Evolutionary conservation across 2,329 filamentous ascomycete genomes (phyloP).

Genomic region (Ascochyta fabae): DNA sequence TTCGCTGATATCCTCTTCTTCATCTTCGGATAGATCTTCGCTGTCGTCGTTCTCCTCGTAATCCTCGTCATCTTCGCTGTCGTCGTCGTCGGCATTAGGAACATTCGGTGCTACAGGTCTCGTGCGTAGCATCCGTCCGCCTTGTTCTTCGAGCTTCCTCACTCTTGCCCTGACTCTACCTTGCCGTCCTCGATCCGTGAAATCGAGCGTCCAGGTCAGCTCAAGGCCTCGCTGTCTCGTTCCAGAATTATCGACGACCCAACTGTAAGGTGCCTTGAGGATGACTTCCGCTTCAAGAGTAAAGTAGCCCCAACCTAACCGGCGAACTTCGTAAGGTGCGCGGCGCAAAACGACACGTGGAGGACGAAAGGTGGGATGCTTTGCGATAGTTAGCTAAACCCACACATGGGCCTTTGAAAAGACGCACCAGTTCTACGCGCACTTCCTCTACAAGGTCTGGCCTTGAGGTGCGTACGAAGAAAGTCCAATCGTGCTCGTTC

Average conservation of each 20-base stretch:
- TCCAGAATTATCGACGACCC: slow-evolving; percentile 50
- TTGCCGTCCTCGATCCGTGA: slow-evolving; percentile 51
- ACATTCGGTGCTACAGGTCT: not conserved
- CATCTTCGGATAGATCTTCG: slow-evolving; percentile 14
- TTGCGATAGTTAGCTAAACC: slow-evolving; percentile 1
- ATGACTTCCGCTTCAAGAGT: slow-evolving; percentile 49
- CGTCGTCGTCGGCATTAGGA: slow-evolving; percentile 18
- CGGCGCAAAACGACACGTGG: slow-evolving; percentile 41
- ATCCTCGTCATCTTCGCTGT: slow-evolving; percentile 32
- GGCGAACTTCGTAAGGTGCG: slow-evolving; percentile 50
- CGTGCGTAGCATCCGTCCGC: slow-evolving; percentile 28
- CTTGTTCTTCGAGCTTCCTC: slow-evolving; percentile 36
- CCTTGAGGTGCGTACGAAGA: slow-evolving; percentile 54
- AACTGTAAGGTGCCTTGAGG: slow-evolving; percentile 53
- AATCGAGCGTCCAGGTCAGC: slow-evolving; percentile 53
- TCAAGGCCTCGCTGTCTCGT: slow-evolving; percentile 43
- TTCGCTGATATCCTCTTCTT: slow-evolving; percentile 26
- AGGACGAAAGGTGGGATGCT: slow-evolving; percentile 54
- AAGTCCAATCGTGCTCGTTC: slow-evolving; percentile 55
- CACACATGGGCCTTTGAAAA: not conserved
- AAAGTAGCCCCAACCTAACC: slow-evolving; percentile 54
- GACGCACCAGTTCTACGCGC: slow-evolving; percentile 43
- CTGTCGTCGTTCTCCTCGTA: slow-evolving; percentile 8
- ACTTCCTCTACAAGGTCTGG: slow-evolving; percentile 55
- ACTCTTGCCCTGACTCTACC: slow-evolving; percentile 51